Evolutionary conservation across 164 flowering plant species (phyloP).

Genomic region (Piper longum): DNA sequence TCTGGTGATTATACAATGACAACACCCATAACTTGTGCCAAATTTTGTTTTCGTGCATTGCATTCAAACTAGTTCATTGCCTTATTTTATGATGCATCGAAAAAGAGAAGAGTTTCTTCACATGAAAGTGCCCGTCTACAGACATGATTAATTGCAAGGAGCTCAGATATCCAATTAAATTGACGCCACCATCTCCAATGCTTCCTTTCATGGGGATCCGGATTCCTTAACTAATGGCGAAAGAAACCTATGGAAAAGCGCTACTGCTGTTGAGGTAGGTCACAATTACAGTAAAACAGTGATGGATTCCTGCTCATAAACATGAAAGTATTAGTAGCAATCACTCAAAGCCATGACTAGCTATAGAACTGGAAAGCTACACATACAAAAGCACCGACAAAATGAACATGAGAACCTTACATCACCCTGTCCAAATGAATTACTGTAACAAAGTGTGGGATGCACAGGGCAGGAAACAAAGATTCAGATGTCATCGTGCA

Average conservation of each 20-base stretch:
- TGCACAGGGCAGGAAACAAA: not conserved
- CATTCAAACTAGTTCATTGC: too few species aligned
- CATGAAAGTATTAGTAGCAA: not conserved
- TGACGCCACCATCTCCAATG: too few species aligned
- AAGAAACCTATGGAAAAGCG: not conserved
- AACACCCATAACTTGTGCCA: too few species aligned
- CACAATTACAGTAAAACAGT: not conserved
- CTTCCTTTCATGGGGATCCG: too few species aligned
- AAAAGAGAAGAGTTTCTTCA: too few species aligned
- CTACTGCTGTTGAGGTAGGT: not conserved
- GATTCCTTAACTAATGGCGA: not conserved
- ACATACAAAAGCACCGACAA: not conserved
- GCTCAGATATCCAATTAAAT: too few species aligned
- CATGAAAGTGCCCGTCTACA: too few species aligned
- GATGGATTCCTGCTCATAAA: not conserved
- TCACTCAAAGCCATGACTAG: not conserved
- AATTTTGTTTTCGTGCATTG: too few species aligned
- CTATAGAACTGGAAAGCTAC: not conserved
- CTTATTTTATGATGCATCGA: too few species aligned
- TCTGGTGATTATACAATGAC: too few species aligned
- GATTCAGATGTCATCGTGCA: not conserved
- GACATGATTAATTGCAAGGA: too few species aligned
- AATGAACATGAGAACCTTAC: not conserved
- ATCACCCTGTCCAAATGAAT: not conserved
- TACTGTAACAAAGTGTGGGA: not conserved